These are phyloP conservation scores for Parathielavia hyrcaniae DNA, from an alignment of 495 filamentous ascomycete species.

Conservation along the genomic window DNA sequence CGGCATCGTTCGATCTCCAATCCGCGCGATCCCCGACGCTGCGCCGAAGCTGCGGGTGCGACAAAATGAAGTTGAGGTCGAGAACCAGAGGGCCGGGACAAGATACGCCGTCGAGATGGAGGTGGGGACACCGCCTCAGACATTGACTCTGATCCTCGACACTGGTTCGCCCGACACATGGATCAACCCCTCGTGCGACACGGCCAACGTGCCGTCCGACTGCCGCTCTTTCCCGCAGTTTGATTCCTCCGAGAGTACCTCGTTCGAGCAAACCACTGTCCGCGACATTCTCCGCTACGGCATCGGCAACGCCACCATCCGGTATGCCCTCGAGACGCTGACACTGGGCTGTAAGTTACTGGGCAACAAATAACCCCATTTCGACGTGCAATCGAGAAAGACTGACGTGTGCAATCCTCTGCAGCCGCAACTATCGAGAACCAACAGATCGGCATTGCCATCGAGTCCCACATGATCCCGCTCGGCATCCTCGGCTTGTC, in stretches of 20 bases:
- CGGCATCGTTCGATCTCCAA: constrained; percentile 20
- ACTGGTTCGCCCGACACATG: constrained; percentile 42
- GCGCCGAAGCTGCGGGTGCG: constrained; percentile 5
- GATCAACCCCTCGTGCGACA: constrained; percentile 39
- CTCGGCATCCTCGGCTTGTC: constrained; percentile 70
- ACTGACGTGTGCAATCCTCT: background rate
- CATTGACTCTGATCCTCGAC: constrained; percentile 35
- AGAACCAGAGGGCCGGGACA: constrained; percentile 16
- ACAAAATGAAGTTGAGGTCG: constrained; percentile 16
- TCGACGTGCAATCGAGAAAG: background rate
- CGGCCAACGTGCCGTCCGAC: constrained; percentile 22
- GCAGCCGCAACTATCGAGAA: constrained; percentile 32
- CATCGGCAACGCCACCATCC: constrained; percentile 35
- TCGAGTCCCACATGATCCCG: constrained; percentile 35
- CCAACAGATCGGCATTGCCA: constrained; percentile 41
- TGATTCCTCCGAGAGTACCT: constrained; percentile 29
- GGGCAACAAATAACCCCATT: no score
- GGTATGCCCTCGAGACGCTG: constrained; percentile 40
- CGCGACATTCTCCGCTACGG: constrained; percentile 36
- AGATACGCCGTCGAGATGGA: constrained; percentile 19
- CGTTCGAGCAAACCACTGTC: constrained; percentile 24
- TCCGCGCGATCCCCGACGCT: constrained; percentile 5
- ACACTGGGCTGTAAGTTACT: constrained; percentile 32
- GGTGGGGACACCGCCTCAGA: constrained; percentile 26
- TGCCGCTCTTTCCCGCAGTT: constrained; percentile 32